These are phyloP conservation scores for Leucoagaricus sp. DNA, from an alignment of 1,284 basidiomycete species.

Conservation along the genomic window DNA sequence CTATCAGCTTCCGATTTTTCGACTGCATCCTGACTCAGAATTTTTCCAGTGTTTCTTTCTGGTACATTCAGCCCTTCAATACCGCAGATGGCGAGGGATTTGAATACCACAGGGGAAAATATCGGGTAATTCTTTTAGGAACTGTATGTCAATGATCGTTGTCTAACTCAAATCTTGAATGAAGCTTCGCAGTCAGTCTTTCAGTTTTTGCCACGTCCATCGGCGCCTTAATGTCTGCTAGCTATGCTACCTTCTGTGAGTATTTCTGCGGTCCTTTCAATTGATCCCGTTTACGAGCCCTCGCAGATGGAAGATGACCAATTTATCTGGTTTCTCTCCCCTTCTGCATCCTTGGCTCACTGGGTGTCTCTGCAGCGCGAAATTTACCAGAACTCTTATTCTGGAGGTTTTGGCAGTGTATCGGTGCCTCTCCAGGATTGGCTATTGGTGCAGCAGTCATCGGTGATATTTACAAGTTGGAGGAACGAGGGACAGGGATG, in stretches of 20 bases:
- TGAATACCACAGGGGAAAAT: constrained; percentile 52
- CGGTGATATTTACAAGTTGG: too few species aligned
- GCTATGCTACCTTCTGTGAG: constrained; percentile 36
- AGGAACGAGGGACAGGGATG: constrained; percentile 63
- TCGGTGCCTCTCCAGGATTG: constrained; percentile 55
- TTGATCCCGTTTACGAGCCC: neutral
- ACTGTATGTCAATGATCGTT: neutral
- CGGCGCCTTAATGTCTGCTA: constrained; percentile 29
- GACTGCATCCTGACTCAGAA: neutral
- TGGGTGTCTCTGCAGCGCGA: constrained; percentile 55
- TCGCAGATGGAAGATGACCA: neutral
- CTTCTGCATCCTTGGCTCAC: constrained; percentile 5
- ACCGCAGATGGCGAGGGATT: constrained; percentile 61
- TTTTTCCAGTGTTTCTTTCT: neutral
- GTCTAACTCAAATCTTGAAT: neutral
- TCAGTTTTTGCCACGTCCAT: constrained; percentile 31
- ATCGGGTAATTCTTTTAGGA: constrained; percentile 46
- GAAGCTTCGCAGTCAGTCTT: constrained; percentile 33
- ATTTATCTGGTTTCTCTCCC: neutral
- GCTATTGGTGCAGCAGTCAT: constrained; percentile 46
- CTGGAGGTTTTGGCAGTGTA: constrained; percentile 65
- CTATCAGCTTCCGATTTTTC: too few species aligned
- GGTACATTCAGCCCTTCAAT: constrained; percentile 62
- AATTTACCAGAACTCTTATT: constrained; percentile 53
- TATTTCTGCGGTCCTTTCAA: neutral